Conservation (phyloP, 1,284 basidiomycete species). For the Inonotus obliquus region DNA sequence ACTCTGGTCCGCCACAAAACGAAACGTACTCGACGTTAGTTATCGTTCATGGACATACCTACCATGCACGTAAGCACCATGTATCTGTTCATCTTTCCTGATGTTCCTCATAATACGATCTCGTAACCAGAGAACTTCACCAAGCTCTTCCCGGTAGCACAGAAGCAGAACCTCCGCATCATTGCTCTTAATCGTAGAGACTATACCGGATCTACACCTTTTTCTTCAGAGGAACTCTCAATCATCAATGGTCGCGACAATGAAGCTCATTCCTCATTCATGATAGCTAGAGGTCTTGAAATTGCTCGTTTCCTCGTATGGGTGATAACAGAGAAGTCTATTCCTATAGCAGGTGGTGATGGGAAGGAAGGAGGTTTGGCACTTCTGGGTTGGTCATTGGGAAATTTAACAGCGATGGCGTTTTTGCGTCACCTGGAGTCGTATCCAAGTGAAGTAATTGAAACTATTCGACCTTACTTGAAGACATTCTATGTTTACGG, state of each 20-base stretch:
- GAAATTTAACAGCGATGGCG: constrained; percentile 14
- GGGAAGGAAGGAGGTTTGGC: constrained; percentile 16
- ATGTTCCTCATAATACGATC: not conserved
- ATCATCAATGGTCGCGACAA: constrained; percentile 6
- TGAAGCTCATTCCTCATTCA: constrained; percentile 12
- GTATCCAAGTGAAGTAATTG: not conserved
- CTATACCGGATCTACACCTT: constrained; percentile 23
- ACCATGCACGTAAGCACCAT: constrained; percentile 12
- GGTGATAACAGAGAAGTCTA: constrained; percentile 11
- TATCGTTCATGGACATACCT: constrained; percentile 17
- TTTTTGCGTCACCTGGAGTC: constrained; percentile 8
- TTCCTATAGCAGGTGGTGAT: constrained; percentile 10
- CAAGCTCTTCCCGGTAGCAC: constrained; percentile 17
- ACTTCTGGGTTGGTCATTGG: constrained; percentile 17
- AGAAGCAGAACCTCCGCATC: constrained; percentile 22
- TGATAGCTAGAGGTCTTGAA: constrained; percentile 19
- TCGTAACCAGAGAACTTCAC: constrained; percentile 14
- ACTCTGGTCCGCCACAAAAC: constrained; percentile 10
- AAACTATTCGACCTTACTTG: constrained; percentile 5
- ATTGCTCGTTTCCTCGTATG: constrained; percentile 20
- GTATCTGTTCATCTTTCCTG: not conserved
- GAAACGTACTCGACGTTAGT: constrained; percentile 16
- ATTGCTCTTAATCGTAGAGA: constrained; percentile 24
- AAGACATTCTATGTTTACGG: constrained; percentile 16
- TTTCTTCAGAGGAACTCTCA: constrained; percentile 20